Conservation (phyloP, 208 protist species). For the Crithidia bombi region DNA sequence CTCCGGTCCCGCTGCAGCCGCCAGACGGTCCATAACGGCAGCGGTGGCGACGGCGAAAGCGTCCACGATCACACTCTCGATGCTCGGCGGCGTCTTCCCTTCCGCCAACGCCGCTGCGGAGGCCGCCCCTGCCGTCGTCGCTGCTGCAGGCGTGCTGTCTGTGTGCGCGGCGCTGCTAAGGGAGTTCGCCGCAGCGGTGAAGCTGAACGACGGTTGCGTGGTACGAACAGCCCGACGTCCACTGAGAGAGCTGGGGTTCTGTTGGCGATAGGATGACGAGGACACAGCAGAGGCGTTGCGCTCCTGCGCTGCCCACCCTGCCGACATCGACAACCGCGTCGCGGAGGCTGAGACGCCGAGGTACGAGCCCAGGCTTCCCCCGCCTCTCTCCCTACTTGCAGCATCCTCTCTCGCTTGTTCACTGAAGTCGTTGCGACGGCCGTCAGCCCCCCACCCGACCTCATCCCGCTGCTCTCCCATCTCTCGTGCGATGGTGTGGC, state of each 20-base stretch:
- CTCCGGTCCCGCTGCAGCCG: not conserved
- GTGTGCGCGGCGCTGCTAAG: not conserved
- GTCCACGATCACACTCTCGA: conserved; percentile 6
- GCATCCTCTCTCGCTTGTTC: not conserved
- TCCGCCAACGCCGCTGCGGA: not conserved
- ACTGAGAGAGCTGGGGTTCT: not conserved
- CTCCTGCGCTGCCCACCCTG: conserved; percentile 10
- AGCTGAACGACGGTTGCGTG: not conserved
- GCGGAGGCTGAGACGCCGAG: conserved; percentile 6
- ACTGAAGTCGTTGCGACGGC: not conserved
- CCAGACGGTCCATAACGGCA: not conserved
- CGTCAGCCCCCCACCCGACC: not conserved
- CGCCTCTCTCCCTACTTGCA: not conserved
- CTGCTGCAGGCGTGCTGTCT: not conserved
- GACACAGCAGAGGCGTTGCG: not conserved
- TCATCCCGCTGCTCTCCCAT: conserved; percentile 1
- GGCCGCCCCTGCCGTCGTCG: not conserved
- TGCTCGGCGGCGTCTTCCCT: not conserved
- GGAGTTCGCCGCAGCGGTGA: not conserved
- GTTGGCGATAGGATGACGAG: not conserved
- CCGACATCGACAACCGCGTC: conserved; percentile 11
- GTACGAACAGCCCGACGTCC: not conserved
- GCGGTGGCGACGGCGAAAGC: conserved; percentile 2
- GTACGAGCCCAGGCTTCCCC: not conserved
- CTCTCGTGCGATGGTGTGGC: conserved; percentile 24